Evolutionary conservation across 441 rosid species (phyloP), one percentile per base, ranked within the genome.

Genomic region (Brassica hybrid): DNA sequence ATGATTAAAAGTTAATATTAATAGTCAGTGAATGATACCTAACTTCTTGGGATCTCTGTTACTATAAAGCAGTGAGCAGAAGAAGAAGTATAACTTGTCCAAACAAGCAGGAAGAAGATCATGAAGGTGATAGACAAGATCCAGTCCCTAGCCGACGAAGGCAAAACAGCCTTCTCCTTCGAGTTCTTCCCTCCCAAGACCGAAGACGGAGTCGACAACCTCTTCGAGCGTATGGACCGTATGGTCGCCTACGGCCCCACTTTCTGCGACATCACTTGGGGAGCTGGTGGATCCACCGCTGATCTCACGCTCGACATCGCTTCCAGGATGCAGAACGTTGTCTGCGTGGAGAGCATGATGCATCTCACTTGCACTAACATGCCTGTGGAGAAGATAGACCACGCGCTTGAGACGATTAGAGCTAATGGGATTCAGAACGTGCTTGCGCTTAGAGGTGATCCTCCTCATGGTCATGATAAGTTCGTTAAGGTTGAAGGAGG

Each of bases 231-330:
- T 19, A 94, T 94, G 98, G 98, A 92, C 77, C 89, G 97, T 0
- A 92, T 94, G 98, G 98, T 92, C 18, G 79, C 88, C 25, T 88
- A 92, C 82, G 88, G 87, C 56, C 98, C 98, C 0, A 13, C 96
- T 9, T 94, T 94, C 84, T 94, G 98, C 77, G 98, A 94, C 80
- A 94, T 94, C 79, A 92, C 98, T n/a, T 94, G 98, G 98, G 98
- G 96, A 7, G 97, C 98, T 14, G 98, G 98, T 11, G 98, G 98
- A 21, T 88, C 98, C 70, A 90, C 97, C 19, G 97, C 98, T 0
- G 94, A 92, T 76, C 89, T 94, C 17, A 92, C 97, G 5, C 86
- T 94, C 7, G 94, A 92, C 62, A 94, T 94, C 78, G 94, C 91
- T 43, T 90, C 92, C 61, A 79, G 77, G 88, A 94, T 94, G 98